Evolutionary conservation across 2,329 filamentous ascomycete genomes (phyloP).

Genomic region (Mycogone perniciosa): DNA sequence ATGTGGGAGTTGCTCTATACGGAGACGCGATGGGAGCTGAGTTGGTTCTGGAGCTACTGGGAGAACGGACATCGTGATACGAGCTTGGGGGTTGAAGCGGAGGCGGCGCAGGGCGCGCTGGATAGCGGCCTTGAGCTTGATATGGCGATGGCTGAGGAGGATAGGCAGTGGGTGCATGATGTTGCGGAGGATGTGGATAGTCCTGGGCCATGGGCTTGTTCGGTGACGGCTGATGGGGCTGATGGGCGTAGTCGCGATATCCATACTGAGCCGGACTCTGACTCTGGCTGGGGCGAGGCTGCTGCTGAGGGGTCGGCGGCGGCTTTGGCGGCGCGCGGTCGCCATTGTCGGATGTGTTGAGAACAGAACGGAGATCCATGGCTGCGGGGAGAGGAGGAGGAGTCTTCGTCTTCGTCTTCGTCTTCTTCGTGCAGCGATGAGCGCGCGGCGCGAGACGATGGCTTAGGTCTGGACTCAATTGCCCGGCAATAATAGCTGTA

Average conservation of each 20-base stretch:
- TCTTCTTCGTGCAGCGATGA: not conserved
- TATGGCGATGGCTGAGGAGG: constrained; percentile 32
- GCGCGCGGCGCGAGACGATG: constrained; percentile 11
- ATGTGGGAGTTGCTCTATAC: constrained; percentile 44
- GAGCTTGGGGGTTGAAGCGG: constrained; percentile 40
- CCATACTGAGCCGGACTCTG: constrained; percentile 38
- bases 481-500: constrained; percentile 4
- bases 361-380: constrained; percentile 50
- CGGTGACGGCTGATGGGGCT: constrained; percentile 39
- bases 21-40: constrained; percentile 34
- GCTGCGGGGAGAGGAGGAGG: constrained; percentile 3
- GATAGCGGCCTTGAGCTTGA: constrained; percentile 36
- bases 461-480: constrained; percentile 7
- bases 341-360: constrained; percentile 47
- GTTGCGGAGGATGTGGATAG: constrained; percentile 31
- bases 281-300: constrained; percentile 38
- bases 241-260: constrained; percentile 46
- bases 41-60: constrained; percentile 32
- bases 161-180: constrained; percentile 29
- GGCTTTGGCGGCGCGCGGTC: constrained; percentile 31
- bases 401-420: not conserved
- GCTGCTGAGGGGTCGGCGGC: constrained; percentile 27
- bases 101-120: constrained; percentile 36
- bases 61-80: constrained; percentile 45
- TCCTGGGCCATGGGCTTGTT: constrained; percentile 40